Evolutionary conservation across 2,329 filamentous ascomycete genomes (phyloP).

Genomic region (Drechslerella dactyloides): DNA sequence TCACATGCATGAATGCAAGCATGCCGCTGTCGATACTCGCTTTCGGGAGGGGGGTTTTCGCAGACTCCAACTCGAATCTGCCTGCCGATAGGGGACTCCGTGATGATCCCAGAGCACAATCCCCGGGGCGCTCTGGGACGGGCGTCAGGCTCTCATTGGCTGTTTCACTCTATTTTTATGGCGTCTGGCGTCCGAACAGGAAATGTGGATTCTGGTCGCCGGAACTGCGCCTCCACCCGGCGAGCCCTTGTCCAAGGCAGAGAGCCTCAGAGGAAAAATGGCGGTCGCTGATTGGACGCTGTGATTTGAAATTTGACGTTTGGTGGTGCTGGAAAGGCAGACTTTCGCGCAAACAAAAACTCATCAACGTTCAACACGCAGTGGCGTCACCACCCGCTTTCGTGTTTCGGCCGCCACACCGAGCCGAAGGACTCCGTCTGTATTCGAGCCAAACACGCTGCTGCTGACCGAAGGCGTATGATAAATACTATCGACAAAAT

Average conservation of each 20-base stretch:
- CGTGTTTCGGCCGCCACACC: slow-evolving; percentile 2
- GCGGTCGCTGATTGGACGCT: slow-evolving; percentile 27
- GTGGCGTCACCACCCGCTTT: slow-evolving; percentile 16
- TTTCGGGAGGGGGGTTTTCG: background rate
- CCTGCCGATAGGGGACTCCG: slow-evolving; percentile 11
- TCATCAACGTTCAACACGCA: background rate
- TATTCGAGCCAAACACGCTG: background rate
- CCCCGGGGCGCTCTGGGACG: slow-evolving; percentile 7
- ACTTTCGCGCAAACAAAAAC: background rate
- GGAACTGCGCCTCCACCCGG: slow-evolving; percentile 49
- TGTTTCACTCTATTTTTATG: slow-evolving; percentile 50
- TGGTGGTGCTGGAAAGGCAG: slow-evolving; percentile 43
- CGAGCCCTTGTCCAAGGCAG: slow-evolving; percentile 35
- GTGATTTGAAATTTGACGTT: slow-evolving; percentile 36
- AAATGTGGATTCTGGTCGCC: slow-evolving; percentile 5
- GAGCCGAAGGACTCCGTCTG: background rate
- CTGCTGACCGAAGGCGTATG: slow-evolving; percentile 36
- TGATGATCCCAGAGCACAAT: slow-evolving; percentile 16
- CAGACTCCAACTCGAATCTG: background rate
- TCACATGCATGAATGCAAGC: slow-evolving; percentile 17
- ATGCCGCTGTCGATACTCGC: background rate
- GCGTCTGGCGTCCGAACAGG: slow-evolving; percentile 25
- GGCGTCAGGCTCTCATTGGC: slow-evolving; percentile 27
- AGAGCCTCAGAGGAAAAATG: slow-evolving; percentile 30
- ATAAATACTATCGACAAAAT: slow-evolving; percentile 24